Conservation (phyloP, 768 basidiomycete genomes). For the Serpula lacrymans region DNA sequence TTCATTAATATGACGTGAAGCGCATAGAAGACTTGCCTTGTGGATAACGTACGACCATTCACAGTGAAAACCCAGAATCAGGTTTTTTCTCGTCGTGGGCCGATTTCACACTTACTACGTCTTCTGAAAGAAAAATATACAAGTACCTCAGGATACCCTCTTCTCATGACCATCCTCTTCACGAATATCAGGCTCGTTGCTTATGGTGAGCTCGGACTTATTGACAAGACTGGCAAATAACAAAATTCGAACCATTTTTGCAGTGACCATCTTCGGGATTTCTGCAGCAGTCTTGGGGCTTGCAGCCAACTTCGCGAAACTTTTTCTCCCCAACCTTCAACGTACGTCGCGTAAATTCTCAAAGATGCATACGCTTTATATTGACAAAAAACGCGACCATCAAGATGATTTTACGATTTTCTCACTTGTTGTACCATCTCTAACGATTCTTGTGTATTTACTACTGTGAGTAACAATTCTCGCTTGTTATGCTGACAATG, state of each 20-base stretch:
- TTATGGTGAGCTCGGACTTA: constrained; percentile 42
- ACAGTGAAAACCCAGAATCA: no score
- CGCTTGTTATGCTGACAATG: background rate
- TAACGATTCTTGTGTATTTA: constrained; percentile 62
- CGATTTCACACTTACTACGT: no score
- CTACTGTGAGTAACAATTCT: constrained; percentile 43
- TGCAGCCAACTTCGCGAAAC: constrained; percentile 58
- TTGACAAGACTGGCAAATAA: constrained; percentile 2
- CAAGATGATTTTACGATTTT: constrained; percentile 72
- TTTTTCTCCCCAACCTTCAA: constrained; percentile 65
- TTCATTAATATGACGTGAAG: no score
- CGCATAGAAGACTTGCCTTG: no score
- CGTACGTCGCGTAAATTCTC: constrained; percentile 38
- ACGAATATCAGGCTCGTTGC: constrained; percentile 49
- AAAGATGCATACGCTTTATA: constrained; percentile 1
- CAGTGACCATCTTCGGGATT: constrained; percentile 37
- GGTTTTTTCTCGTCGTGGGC: no score
- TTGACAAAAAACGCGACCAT: constrained; percentile 1
- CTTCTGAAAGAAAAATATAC: no score
- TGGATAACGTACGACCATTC: no score
- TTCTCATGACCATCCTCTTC: constrained; percentile 65
- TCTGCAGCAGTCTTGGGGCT: constrained; percentile 61
- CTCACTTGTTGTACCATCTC: constrained; percentile 58
- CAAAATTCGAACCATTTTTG: constrained; percentile 18
- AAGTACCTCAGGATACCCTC: no score